phyloP scores from a whole-genome alignment of 768 basidiomycete genomes.

The Leccinum sublutescens region DNA sequence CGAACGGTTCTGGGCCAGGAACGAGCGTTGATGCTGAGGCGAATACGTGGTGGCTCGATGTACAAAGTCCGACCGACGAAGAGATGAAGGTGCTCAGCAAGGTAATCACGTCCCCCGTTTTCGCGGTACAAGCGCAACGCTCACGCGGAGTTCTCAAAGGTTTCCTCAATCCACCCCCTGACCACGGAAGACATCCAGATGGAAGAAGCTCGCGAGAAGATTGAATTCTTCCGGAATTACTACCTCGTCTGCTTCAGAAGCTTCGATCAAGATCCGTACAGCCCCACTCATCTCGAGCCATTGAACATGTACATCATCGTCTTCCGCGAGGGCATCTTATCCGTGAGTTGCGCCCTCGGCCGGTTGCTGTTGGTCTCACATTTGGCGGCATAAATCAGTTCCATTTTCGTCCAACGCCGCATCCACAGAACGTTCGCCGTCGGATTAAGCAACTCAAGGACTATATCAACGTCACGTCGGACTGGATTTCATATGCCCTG shows the following conservation, averaged over 20 bases:
- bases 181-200: constrained; percentile 99
- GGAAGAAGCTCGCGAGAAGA: constrained; percentile 99
- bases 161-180: constrained; percentile 94
- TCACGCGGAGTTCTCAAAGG: constrained; percentile 45
- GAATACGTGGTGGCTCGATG: constrained; percentile 97
- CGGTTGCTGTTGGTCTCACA: not conserved
- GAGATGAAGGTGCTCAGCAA: constrained; percentile 98
- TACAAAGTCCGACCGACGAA: constrained; percentile 91
- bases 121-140: not conserved
- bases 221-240: constrained; percentile 97
- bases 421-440: constrained; percentile 95
- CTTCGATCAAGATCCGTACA: constrained; percentile 98
- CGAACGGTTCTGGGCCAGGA: constrained; percentile 25
- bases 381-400: constrained; percentile 51
- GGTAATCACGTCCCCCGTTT: constrained; percentile 40
- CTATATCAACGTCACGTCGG: constrained; percentile 97
- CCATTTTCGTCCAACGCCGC: constrained; percentile 96
- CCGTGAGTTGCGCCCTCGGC: constrained; percentile 51
- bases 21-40: constrained; percentile 50
- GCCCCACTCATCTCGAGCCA: constrained; percentile 95
- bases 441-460: constrained; percentile 99
- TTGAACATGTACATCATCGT: constrained; percentile 99
- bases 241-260: constrained; percentile 99
- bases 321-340: constrained; percentile 93
- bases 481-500: constrained; percentile 99